Evolutionary conservation across 2,329 filamentous ascomycete genomes (phyloP), one percentile per base, ranked within the genome.

Genomic region (Pyrenophora tritici-repentis): DNA sequence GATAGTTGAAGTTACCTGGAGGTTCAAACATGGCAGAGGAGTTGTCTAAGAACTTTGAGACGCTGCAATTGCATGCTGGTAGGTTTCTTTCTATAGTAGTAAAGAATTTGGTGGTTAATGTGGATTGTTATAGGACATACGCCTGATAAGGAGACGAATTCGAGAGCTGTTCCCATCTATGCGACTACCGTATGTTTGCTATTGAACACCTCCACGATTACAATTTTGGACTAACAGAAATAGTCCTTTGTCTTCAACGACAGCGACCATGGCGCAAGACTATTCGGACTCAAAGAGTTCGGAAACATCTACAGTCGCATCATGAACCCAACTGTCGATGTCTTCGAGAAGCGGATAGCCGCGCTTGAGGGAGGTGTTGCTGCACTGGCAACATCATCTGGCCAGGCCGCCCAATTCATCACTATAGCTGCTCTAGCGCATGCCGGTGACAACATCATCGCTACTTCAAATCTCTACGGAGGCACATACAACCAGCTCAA

Each of bases 401-500:
- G 93, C 50, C 91, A 96, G 75, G 85, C 90, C 3, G 93, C 93
- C 1, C 92, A 97, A 72, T 96, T 97, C 79, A 92, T 97, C 81
- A 81, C 91, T 48, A 87, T 97, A 66, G 81, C 85, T 18, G 86
- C 91, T 6, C 86, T 97, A n/a, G 91, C 91, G 4, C 86, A 90
- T 55, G 83, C 86, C 0, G 93, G 93, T 40, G 92, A 97, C 80
- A 97, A 97, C 79, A 96, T 97, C 63, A 84, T 97, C 43, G 88
- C 90, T 10, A 96, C 93, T 6, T 87, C 87, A 42, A 96, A 95
- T 76, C 80, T 97, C 50, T 73, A 97, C 76, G 92, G 92, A 60
- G 92, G 92, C 72, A 97, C 93, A 13, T 97, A 96, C 81, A 97
- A 97, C 78, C 93, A 97, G 79, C 86, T 97, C 78, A 97, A 97